A percentile compares a stretch with the other conserved stretches of the same genome.
phyloP scores from a whole-genome alignment of 192 early-diverging fungal genomes.

The Podila horticola region DNA sequence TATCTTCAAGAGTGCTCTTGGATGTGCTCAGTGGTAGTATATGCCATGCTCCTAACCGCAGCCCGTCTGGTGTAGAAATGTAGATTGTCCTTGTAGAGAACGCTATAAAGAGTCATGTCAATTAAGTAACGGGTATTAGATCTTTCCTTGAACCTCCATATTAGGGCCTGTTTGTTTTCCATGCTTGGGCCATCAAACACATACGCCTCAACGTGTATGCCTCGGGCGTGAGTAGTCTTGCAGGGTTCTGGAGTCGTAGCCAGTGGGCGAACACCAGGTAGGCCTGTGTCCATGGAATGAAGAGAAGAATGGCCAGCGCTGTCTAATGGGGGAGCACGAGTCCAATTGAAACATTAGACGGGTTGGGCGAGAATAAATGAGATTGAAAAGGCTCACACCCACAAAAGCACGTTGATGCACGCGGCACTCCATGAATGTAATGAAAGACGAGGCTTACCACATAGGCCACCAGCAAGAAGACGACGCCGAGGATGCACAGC shows the following conservation, averaged over 20 bases:
- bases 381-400: neutral
- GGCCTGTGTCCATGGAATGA: constrained; percentile 49
- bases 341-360: neutral
- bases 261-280: constrained; percentile 50
- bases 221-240: constrained; percentile 35
- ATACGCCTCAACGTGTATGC: constrained; percentile 37
- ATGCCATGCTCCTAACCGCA: constrained; percentile 41
- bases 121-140: neutral
- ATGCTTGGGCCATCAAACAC: neutral
- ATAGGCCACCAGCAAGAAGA: constrained; percentile 35
- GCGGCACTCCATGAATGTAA: neutral
- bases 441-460: constrained; percentile 9
- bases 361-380: neutral
- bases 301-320: constrained; percentile 41
- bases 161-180: too few species aligned
- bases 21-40: constrained; percentile 16
- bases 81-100: constrained; percentile 39
- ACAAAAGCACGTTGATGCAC: neutral
- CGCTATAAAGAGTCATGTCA: constrained; percentile 7
- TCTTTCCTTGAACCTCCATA: neutral
- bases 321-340: constrained; percentile 9
- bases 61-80: constrained; percentile 31
- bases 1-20: constrained; percentile 5
- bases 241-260: constrained; percentile 38
- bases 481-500: constrained; percentile 39